Conservation (phyloP, 129 eudicot species). For the Logfia minima region DNA sequence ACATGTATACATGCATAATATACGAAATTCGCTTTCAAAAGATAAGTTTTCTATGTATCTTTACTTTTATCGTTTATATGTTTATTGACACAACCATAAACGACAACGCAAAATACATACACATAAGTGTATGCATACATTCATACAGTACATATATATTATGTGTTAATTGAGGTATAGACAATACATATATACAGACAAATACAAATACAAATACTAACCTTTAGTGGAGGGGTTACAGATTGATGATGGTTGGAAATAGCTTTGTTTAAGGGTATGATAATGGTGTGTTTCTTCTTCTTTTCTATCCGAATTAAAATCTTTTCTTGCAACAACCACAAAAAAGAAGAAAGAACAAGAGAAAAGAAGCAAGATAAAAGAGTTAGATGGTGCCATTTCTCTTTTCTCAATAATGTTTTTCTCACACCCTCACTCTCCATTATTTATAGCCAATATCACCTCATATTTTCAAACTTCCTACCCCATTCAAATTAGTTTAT, state of each 20-base stretch:
- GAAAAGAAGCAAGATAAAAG: slow-evolving; percentile 19
- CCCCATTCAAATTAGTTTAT: neutral
- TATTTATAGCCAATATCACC: slow-evolving; percentile 30
- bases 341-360: slow-evolving; percentile 23
- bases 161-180: no score
- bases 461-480: slow-evolving; percentile 7
- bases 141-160: no score
- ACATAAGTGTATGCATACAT: no score
- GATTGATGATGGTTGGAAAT: slow-evolving; percentile 24
- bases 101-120: no score
- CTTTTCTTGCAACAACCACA: slow-evolving; percentile 19
- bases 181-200: slow-evolving; percentile 31
- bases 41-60: neutral
- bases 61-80: neutral
- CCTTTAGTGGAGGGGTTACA: slow-evolving; percentile 22
- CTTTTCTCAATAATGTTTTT: slow-evolving; percentile 13
- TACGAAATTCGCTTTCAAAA: neutral
- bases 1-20: neutral
- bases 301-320: neutral
- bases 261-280: slow-evolving; percentile 28
- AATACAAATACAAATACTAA: slow-evolving; percentile 26
- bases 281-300: slow-evolving; percentile 18
- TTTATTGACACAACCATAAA: neutral
- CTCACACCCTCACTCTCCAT: neutral
- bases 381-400: slow-evolving; percentile 26